Evolutionary conservation across 768 basidiomycete genomes (phyloP).

Genomic region (Amyloporia xantha): DNA sequence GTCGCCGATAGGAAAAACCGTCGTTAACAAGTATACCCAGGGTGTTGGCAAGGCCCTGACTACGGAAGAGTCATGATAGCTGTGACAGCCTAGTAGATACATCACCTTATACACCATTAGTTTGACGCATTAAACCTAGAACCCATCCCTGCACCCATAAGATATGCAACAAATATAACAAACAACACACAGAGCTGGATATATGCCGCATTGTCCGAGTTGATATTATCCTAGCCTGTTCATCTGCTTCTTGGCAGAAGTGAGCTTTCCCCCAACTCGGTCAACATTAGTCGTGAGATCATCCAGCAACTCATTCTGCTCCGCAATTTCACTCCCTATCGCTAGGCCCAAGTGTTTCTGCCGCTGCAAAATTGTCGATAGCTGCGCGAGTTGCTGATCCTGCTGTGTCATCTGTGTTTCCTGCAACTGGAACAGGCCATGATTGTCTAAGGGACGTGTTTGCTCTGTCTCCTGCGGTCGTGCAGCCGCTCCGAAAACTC

Average conservation of each 20-base stretch:
- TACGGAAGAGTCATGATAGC: slow-evolving; percentile 23
- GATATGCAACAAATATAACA: background rate
- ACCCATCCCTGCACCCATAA: slow-evolving; percentile 10
- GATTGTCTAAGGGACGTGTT: slow-evolving; percentile 84
- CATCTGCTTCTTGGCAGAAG: slow-evolving; percentile 74
- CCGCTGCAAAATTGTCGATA: slow-evolving; percentile 76
- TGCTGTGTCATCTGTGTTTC: slow-evolving; percentile 77
- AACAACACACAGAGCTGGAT: slow-evolving; percentile 8
- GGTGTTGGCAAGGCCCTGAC: slow-evolving; percentile 51
- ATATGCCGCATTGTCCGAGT: background rate
- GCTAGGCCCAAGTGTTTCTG: slow-evolving; percentile 85
- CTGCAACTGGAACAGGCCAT: slow-evolving; percentile 75
- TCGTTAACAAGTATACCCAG: slow-evolving; percentile 26
- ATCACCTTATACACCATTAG: slow-evolving; percentile 9
- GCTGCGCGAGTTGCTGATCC: slow-evolving; percentile 70
- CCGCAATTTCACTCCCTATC: slow-evolving; percentile 72
- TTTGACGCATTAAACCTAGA: slow-evolving; percentile 11
- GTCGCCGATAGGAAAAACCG: background rate
- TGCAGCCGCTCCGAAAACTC: slow-evolving; percentile 71
- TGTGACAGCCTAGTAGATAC: slow-evolving; percentile 8
- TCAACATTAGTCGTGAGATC: slow-evolving; percentile 73
- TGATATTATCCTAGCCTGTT: slow-evolving; percentile 57
- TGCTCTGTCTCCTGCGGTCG: slow-evolving; percentile 72
- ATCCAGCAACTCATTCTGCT: slow-evolving; percentile 86
- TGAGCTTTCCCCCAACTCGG: slow-evolving; percentile 68